These are phyloP conservation scores for Quercus engelmannii DNA, from an alignment of 306 rosid species.

Conservation along the genomic window DNA sequence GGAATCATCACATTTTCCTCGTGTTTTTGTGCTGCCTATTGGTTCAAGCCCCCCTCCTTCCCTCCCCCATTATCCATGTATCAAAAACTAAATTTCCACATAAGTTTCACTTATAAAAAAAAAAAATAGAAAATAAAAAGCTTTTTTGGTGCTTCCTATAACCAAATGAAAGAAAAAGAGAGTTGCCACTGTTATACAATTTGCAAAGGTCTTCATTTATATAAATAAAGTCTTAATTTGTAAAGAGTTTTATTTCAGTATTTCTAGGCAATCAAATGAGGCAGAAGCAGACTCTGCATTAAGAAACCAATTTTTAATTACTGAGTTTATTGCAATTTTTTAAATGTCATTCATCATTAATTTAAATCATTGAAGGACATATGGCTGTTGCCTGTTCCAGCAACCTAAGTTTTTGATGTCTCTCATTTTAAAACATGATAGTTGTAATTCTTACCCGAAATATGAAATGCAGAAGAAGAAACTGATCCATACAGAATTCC, in stretches of 20 bases:
- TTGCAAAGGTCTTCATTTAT: too few species aligned
- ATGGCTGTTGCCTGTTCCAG: not conserved
- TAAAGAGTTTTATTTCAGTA: not conserved
- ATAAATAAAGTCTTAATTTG: not conserved
- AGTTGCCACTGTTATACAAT: too few species aligned
- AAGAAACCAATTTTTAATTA: not conserved
- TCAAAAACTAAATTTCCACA: too few species aligned
- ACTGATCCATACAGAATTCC: constrained; percentile 80
- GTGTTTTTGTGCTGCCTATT: too few species aligned
- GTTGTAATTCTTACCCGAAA: constrained; percentile 8
- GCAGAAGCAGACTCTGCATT: not conserved
- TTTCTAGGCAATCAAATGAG: not conserved
- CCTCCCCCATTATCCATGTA: too few species aligned
- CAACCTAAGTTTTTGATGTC: not conserved
- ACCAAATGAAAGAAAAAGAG: too few species aligned
- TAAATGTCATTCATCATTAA: not conserved
- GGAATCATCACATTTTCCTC: too few species aligned
- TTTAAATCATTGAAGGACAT: not conserved
- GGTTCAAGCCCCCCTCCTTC: too few species aligned
- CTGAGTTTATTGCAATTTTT: not conserved
- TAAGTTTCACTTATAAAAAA: too few species aligned
- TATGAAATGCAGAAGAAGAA: constrained; percentile 85
- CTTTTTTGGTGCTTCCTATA: too few species aligned
- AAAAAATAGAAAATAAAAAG: too few species aligned
- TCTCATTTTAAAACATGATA: not conserved